phyloP scores from a whole-genome alignment of 2,329 filamentous ascomycete species.

The Teratosphaeriaceae sp. region DNA sequence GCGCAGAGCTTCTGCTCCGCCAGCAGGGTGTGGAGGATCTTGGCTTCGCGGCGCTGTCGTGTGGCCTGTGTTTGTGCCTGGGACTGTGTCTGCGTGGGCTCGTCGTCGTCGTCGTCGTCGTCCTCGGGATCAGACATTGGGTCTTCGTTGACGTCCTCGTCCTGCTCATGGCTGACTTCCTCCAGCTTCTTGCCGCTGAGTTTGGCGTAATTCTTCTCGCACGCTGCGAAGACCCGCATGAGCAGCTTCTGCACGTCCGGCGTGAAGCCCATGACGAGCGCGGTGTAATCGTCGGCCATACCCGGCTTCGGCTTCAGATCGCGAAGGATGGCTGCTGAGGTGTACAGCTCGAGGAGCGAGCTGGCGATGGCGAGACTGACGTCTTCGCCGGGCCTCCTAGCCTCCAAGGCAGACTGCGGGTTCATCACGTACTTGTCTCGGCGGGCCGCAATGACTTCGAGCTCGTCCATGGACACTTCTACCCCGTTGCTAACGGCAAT shows the following conservation, averaged over 20 bases:
- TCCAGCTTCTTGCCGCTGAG: conserved; percentile 39
- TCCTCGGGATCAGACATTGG: conserved; percentile 55
- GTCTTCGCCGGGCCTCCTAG: conserved; percentile 51
- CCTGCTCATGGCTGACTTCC: conserved; percentile 30
- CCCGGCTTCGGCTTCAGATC: conserved; percentile 28
- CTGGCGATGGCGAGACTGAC: conserved; percentile 70
- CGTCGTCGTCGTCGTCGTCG: conserved; percentile 39
- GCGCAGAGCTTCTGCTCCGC: conserved; percentile 83
- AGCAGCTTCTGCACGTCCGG: conserved; percentile 58
- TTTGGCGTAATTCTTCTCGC: conserved; percentile 73
- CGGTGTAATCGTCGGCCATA: conserved; percentile 37
- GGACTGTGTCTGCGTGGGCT: conserved; percentile 25
- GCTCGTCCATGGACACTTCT: conserved; percentile 51
- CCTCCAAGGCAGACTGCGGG: conserved; percentile 44
- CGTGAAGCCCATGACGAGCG: conserved; percentile 58
- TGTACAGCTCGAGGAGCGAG: conserved; percentile 73
- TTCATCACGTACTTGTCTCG: conserved; percentile 47
- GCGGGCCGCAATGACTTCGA: conserved; percentile 50
- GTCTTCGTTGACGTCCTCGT: conserved; percentile 51
- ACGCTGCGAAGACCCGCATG: conserved; percentile 67
- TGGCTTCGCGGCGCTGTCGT: conserved; percentile 55
- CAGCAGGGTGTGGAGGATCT: conserved; percentile 52
- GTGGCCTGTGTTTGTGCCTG: conserved; percentile 42
- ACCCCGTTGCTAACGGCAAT: conserved; percentile 41
- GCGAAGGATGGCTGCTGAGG: conserved; percentile 65